Conservation (phyloP, 2,329 filamentous ascomycete species). For the Colletotrichum destructivum region DNA sequence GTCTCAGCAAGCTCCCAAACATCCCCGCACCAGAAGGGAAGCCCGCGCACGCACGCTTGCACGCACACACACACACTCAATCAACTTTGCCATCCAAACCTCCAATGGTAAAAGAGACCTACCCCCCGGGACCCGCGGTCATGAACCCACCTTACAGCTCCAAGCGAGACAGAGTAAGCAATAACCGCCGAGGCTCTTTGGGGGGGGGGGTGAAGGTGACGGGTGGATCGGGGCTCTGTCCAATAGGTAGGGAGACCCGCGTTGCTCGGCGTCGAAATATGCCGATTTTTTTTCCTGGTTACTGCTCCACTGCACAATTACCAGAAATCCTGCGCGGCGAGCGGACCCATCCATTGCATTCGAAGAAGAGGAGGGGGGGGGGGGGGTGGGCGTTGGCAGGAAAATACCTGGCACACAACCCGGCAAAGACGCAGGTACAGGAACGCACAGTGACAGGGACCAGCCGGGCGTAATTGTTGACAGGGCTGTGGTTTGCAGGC, state of each 20-base stretch:
- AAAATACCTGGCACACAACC: conserved; percentile 1
- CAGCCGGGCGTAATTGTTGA: neutral
- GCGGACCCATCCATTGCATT: too few species aligned
- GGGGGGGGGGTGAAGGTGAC: neutral
- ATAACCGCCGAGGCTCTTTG: conserved; percentile 10
- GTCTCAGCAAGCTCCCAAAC: neutral
- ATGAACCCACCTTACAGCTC: conserved; percentile 5
- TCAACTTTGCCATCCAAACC: neutral
- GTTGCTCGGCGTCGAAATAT: neutral
- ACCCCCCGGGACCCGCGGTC: neutral
- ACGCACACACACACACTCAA: too few species aligned
- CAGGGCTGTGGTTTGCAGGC: neutral
- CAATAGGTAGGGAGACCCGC: neutral
- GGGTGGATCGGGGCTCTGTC: neutral
- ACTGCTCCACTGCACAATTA: neutral
- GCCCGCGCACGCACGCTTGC: neutral
- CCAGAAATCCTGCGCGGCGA: neutral
- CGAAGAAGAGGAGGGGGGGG: too few species aligned
- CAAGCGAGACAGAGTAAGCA: conserved; percentile 22
- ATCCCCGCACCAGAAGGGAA: neutral
- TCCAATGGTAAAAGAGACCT: neutral
- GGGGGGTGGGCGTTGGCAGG: neutral
- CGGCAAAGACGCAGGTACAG: conserved; percentile 39
- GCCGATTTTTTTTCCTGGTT: neutral
- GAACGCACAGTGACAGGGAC: conserved; percentile 17